Evolutionary conservation across 2,329 filamentous ascomycete genomes (phyloP).

Genomic region (Colletotrichum paranaense): DNA sequence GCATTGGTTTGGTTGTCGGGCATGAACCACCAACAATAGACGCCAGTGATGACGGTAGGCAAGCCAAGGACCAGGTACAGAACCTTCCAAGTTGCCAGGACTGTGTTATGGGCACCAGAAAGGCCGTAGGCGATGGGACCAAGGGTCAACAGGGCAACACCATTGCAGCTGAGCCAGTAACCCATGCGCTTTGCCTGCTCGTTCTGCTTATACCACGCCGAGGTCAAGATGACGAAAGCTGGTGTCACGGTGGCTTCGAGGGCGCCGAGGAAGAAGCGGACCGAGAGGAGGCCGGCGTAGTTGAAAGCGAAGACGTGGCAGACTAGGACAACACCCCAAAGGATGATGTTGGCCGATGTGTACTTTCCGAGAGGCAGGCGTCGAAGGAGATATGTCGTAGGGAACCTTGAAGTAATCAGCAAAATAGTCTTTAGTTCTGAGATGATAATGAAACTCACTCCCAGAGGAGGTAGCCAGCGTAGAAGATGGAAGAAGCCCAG

Average conservation of each 20-base stretch:
- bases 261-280: constrained; percentile 40
- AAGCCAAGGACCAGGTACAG: constrained; percentile 44
- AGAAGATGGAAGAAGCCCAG: constrained; percentile 39
- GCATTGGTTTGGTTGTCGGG: constrained; percentile 69
- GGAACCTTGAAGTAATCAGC: constrained; percentile 41
- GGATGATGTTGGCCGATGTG: constrained; percentile 47
- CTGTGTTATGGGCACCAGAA: constrained; percentile 28
- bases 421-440: neutral
- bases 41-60: constrained; percentile 39
- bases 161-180: constrained; percentile 40
- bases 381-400: constrained; percentile 48
- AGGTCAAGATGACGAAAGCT: constrained; percentile 40
- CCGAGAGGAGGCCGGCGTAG: constrained; percentile 38
- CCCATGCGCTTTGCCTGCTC: constrained; percentile 46
- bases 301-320: constrained; percentile 38
- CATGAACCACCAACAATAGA: constrained; percentile 45
- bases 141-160: constrained; percentile 36
- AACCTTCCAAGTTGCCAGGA: constrained; percentile 38
- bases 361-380: constrained; percentile 48
- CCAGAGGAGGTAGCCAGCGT: constrained; percentile 38
- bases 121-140: constrained; percentile 40
- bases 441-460: constrained; percentile 28
- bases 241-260: constrained; percentile 42
- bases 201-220: constrained; percentile 43
- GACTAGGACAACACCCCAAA: constrained; percentile 51